Base-by-base conservation (phyloP, 495 filamentous ascomycete species). In the Aspergillus bridgeri region DNA sequence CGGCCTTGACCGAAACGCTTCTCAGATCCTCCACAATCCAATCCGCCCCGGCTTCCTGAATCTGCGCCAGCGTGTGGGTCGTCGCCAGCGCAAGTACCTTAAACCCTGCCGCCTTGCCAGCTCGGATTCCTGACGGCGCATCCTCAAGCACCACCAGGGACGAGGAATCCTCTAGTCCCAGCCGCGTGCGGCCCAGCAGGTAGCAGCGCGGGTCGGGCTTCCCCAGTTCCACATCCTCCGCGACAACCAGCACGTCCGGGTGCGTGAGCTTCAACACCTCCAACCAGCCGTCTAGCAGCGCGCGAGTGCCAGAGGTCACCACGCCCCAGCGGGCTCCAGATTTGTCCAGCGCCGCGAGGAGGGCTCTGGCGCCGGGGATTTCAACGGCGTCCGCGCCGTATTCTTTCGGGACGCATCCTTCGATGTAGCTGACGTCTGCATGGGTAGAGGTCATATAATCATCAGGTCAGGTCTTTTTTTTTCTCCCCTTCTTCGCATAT, bases 161-260 rank as follows among this genome's bases (percentile, higher is more conserved):
- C 13, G 69, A 70, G 1, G 79, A 75, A n/a, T 78, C 67, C 38
- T 67, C 65, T 21, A 94, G 69, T 0, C 76, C 81, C 17, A 96
- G 77, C 57, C 79, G 80, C 67, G 83, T 73, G 46, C 80, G 80
- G 0, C 90, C 92, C 4, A 95, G 80, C 33, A 76, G 58, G 69
- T 97, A 97, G 79, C 94, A 94, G 20, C 83, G 79, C 20, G 94
- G 93, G 52, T 81, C 75, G 13, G 94, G 94, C 78, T 98, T 98
- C 44, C 94, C 94, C 58, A 83, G 75, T 62, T 78, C 71, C 19
- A 98, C 93, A 46, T 91, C 90, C 76, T 96, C 91, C 19, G 93
- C 94, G 4, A 87, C 85, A 29, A 97, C 86, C 20, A 97, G 78
- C 60, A 89, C 77, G 62, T 81, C 73, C 0, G 92, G 92, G 24